phyloP scores from a whole-genome alignment of 352 stramenopile species.

The Phytophthora pini region DNA sequence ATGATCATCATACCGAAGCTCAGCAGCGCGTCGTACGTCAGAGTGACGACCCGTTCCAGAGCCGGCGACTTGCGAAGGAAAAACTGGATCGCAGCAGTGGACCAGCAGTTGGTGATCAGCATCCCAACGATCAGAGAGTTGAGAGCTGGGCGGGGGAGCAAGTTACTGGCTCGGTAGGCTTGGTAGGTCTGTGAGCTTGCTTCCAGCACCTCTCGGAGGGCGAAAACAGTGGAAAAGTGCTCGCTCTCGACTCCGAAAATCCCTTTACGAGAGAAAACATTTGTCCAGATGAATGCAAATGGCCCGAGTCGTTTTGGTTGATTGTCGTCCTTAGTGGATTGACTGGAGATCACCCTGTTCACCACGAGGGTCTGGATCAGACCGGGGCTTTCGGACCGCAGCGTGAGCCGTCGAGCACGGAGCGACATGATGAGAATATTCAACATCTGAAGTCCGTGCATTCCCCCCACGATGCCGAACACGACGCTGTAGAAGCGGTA shows the following conservation, averaged over 20 bases:
- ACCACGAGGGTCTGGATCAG: conserved; percentile 4
- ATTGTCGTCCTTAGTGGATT: neutral
- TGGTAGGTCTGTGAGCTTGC: conserved; percentile 36
- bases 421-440: conserved; percentile 28
- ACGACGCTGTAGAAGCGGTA: conserved; percentile 32
- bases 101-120: conserved; percentile 31
- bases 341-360: neutral
- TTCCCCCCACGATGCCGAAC: conserved; percentile 33
- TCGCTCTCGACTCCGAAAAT: conserved; percentile 36
- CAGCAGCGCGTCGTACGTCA: conserved; percentile 18
- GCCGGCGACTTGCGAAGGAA: conserved; percentile 15
- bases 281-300: conserved; percentile 3
- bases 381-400: conserved; percentile 19
- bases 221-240: conserved; percentile 33
- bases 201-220: conserved; percentile 29
- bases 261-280: conserved; percentile 21
- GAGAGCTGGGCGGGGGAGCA: conserved; percentile 12
- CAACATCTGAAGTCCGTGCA: conserved; percentile 35
- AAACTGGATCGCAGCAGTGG: conserved; percentile 24
- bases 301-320: neutral
- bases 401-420: conserved; percentile 14
- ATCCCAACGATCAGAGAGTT: conserved; percentile 18
- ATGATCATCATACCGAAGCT: conserved; percentile 29
- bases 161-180: conserved; percentile 28
- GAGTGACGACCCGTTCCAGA: conserved; percentile 5